Evolutionary conservation across 441 rosid species (phyloP).

Genomic region (Arabidopsis hybrid): DNA sequence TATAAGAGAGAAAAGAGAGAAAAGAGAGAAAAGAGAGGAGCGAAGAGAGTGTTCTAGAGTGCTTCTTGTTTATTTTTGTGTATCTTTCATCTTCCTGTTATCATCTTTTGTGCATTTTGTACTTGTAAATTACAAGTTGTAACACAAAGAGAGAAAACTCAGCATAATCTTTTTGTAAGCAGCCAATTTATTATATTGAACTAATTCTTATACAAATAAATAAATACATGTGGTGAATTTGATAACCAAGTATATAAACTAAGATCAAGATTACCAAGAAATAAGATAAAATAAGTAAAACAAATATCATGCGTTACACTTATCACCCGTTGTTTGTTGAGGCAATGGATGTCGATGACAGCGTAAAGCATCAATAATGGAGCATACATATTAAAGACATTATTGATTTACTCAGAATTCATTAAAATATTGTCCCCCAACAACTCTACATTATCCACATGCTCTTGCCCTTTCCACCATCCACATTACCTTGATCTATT

Average conservation of each 20-base stretch:
- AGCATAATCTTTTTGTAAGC: neutral
- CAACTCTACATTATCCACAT: constrained; percentile 45
- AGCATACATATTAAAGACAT: constrained; percentile 32
- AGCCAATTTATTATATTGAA: neutral
- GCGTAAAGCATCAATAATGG: constrained; percentile 43
- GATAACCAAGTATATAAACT: neutral
- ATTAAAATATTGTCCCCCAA: constrained; percentile 42
- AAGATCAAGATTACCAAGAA: neutral
- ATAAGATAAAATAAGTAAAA: neutral
- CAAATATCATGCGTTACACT: constrained; percentile 5
- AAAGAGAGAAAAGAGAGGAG: neutral
- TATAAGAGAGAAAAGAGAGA: too few relatives aligned
- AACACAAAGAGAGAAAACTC: neutral
- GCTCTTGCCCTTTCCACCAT: constrained; percentile 30
- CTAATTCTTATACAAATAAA: neutral
- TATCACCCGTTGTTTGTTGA: constrained; percentile 15
- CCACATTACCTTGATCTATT: constrained; percentile 35
- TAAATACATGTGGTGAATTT: neutral
- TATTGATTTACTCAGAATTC: neutral
- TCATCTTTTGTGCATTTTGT: too few relatives aligned
- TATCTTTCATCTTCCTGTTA: too few relatives aligned
- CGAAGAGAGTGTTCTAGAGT: too few relatives aligned
- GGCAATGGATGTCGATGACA: constrained; percentile 39
- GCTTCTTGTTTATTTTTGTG: too few relatives aligned
- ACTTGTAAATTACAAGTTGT: too few relatives aligned